These are phyloP conservation scores for Wickerhamiella spandovensis DNA, from an alignment of 805 yeast species.

Conservation along the genomic window DNA sequence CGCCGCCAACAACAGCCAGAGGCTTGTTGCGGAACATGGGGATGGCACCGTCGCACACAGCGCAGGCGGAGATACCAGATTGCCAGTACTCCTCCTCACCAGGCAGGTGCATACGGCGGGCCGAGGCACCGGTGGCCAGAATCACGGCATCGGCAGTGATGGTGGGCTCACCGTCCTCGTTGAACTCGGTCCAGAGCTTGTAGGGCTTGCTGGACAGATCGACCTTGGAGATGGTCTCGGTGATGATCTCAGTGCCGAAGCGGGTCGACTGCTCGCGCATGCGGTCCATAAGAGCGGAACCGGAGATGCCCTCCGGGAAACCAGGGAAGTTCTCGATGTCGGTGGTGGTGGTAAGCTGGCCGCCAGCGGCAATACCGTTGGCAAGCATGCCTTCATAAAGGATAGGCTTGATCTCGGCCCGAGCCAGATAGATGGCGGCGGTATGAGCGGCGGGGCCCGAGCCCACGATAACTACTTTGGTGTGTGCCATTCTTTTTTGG, in stretches of 20 bases:
- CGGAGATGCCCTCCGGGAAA: conserved; percentile 85
- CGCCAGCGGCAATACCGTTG: conserved; percentile 98
- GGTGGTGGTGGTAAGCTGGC: conserved; percentile 96
- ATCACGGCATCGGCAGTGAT: conserved; percentile 79
- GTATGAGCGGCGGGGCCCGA: conserved; percentile 99
- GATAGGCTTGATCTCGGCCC: conserved; percentile 92
- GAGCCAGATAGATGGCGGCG: conserved; percentile 90
- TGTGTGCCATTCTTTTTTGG: conserved; percentile 16
- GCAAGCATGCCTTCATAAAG: conserved; percentile 94
- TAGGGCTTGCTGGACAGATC: conserved; percentile 83
- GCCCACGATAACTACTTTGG: conserved; percentile 36
- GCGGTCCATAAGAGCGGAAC: conserved; percentile 78
- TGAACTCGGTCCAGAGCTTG: conserved; percentile 93
- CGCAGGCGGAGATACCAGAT: conserved; percentile 98
- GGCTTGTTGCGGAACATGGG: conserved; percentile 98
- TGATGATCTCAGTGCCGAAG: conserved; percentile 88
- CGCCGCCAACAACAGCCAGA: conserved; percentile 96
- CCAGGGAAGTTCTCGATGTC: conserved; percentile 99
- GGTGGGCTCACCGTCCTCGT: conserved; percentile 81
- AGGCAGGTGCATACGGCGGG: conserved; percentile 83
- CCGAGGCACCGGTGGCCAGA: conserved; percentile 96
- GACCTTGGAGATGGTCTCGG: conserved; percentile 88
- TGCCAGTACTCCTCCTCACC: conserved; percentile 99
- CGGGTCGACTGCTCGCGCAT: conserved; percentile 81
- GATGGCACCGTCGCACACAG: conserved; percentile 99